These are phyloP conservation scores for Melampsora larici-populina DNA, from an alignment of 1,284 basidiomycete genomes.

Conservation along the genomic window DNA sequence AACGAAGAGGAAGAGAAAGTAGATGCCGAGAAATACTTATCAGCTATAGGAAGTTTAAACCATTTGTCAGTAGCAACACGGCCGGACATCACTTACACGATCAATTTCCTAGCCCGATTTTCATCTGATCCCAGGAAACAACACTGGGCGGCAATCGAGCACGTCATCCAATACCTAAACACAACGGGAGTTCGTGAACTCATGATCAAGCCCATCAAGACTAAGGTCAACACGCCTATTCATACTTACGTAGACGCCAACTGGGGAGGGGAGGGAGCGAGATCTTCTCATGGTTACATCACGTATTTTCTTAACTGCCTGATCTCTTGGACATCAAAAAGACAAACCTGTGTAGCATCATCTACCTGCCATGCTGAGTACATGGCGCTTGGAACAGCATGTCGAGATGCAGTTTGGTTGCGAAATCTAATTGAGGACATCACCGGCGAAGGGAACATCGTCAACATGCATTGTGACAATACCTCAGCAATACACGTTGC, in stretches of 20 bases:
- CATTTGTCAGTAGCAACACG: background rate
- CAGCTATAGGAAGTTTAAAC: background rate
- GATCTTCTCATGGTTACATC: slow-evolving; percentile 6
- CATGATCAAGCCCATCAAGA: too few relatives aligned
- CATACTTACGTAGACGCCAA: background rate
- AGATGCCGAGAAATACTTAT: too few relatives aligned
- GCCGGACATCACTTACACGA: background rate
- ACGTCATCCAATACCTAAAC: too few relatives aligned
- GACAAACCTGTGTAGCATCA: background rate
- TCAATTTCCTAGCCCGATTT: background rate
- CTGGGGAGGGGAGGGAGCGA: slow-evolving; percentile 15
- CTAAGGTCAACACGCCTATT: background rate
- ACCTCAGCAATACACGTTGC: background rate
- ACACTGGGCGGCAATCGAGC: too few relatives aligned
- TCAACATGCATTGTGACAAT: background rate
- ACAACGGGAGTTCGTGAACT: too few relatives aligned
- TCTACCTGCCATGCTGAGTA: slow-evolving; percentile 8
- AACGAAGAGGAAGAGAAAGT: background rate
- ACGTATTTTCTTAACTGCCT: background rate
- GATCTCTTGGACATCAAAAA: background rate
- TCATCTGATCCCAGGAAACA: background rate
- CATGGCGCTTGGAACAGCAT: too few relatives aligned
- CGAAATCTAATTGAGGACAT: background rate
- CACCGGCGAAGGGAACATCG: background rate
- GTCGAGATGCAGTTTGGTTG: background rate